A percentile compares a stretch with the other conserved stretches of the same genome.
These are phyloP conservation scores for Biscogniauxia sp. DNA, from an alignment of 2,329 filamentous ascomycete genomes.

Conservation along the genomic window DNA sequence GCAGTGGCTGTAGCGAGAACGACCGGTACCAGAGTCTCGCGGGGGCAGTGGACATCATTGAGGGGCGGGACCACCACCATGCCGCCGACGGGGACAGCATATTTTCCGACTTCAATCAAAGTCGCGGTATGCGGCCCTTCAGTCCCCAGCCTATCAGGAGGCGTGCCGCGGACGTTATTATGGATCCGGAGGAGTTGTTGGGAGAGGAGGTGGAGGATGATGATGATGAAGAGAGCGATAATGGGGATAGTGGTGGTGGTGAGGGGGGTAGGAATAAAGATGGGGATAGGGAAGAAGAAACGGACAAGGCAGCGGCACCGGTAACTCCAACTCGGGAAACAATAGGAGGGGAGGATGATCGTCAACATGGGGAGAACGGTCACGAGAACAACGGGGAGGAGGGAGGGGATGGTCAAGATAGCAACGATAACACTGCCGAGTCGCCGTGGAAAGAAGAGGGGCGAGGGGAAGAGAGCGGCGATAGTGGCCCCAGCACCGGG, in stretches of 20 bases:
- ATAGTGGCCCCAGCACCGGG: slow-evolving; percentile 6
- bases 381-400: slow-evolving; percentile 2
- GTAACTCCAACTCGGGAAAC: neutral
- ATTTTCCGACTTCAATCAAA: slow-evolving; percentile 54
- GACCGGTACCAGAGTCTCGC: slow-evolving; percentile 59
- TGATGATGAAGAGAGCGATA: slow-evolving; percentile 1
- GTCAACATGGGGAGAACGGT: slow-evolving; percentile 6
- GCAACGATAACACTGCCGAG: slow-evolving; percentile 12
- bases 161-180: slow-evolving; percentile 29
- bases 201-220: slow-evolving; percentile 20
- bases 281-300: slow-evolving; percentile 13
- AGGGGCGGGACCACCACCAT: slow-evolving; percentile 36
- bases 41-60: slow-evolving; percentile 41
- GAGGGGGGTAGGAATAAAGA: slow-evolving; percentile 8
- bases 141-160: slow-evolving; percentile 52
- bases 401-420: slow-evolving; percentile 5
- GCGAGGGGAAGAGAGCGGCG: slow-evolving; percentile 12
- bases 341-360: slow-evolving; percentile 2
- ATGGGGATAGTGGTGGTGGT: slow-evolving; percentile 12
- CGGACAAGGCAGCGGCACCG: neutral
- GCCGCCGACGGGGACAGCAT: slow-evolving; percentile 50
- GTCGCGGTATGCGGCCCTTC: slow-evolving; percentile 56
- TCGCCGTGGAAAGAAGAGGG: slow-evolving; percentile 29
- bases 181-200: slow-evolving; percentile 33
- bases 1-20: slow-evolving; percentile 31